Evolutionary conservation across 805 yeast genomes (phyloP).

Genomic region (Wickerhamiella slavikovae): DNA sequence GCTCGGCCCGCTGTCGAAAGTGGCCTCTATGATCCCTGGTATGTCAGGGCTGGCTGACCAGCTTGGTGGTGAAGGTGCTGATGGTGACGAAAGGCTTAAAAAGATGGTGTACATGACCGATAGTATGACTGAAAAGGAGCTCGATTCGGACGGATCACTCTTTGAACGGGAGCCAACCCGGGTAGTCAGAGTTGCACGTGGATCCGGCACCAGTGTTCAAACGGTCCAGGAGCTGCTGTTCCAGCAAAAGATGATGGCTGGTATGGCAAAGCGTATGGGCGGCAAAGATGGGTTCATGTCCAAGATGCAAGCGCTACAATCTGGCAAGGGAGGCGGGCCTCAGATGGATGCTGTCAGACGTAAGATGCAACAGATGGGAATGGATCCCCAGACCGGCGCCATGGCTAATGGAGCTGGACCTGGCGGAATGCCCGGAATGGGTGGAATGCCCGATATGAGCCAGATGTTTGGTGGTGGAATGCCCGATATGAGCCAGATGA

Average conservation of each 20-base stretch:
- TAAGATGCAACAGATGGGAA: constrained; percentile 23
- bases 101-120: constrained; percentile 83
- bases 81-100: constrained; percentile 64
- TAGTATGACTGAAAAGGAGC: constrained; percentile 83
- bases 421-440: constrained; percentile 27
- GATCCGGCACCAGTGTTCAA: constrained; percentile 79
- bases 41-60: constrained; percentile 66
- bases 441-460: constrained; percentile 37
- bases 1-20: constrained; percentile 90
- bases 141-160: constrained; percentile 71
- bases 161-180: constrained; percentile 69
- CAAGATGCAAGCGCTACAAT: constrained; percentile 18
- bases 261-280: constrained; percentile 59
- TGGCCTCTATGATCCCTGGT: constrained; percentile 91
- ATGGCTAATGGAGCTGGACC: constrained; percentile 18
- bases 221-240: constrained; percentile 83
- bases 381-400: constrained; percentile 16
- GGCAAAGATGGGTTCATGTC: constrained; percentile 35
- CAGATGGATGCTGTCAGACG: constrained; percentile 28
- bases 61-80: constrained; percentile 85
- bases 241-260: constrained; percentile 87
- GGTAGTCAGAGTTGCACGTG: constrained; percentile 76
- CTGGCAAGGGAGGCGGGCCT: constrained; percentile 19
- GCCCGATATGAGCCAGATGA: constrained; percentile 48
- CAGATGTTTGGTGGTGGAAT: constrained; percentile 38